These are phyloP conservation scores for Aspergillus pseudoglaucus DNA, from an alignment of 2,329 filamentous ascomycete genomes.

Conservation along the genomic window DNA sequence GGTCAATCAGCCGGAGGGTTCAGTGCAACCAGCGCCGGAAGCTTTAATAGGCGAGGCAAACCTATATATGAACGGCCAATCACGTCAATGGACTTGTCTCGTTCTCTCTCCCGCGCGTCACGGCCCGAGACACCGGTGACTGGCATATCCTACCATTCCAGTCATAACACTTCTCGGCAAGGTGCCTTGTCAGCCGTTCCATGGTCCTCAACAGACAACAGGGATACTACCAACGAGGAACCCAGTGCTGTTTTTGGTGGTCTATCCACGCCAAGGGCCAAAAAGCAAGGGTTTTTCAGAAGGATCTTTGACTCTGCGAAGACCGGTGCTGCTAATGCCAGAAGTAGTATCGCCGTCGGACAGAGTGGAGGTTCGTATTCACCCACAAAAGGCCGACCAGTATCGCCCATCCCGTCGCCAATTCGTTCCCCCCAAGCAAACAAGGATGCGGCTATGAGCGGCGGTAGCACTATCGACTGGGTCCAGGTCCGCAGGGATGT, in stretches of 20 bases:
- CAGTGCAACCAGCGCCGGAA: conserved; percentile 92
- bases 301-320: conserved; percentile 92
- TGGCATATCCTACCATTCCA: conserved; percentile 84
- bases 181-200: conserved; percentile 60
- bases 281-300: conserved; percentile 87
- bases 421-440: conserved; percentile 25
- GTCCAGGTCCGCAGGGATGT: conserved; percentile 96
- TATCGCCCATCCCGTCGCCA: conserved; percentile 39
- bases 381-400: conserved; percentile 45
- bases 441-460: conserved; percentile 59
- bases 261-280: conserved; percentile 65
- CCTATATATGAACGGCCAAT: conserved; percentile 35
- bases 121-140: conserved; percentile 55
- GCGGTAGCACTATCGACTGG: conserved; percentile 64
- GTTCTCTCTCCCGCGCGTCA: conserved; percentile 28
- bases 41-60: conserved; percentile 69
- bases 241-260: conserved; percentile 68
- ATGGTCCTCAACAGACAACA: conserved; percentile 40
- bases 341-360: conserved; percentile 72
- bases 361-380: conserved; percentile 41
- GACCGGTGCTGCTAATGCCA: conserved; percentile 82
- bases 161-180: conserved; percentile 59
- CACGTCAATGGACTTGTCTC: conserved; percentile 37
- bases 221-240: conserved; percentile 49
- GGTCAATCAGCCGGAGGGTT: conserved; percentile 83